Base-by-base conservation (phyloP, 495 filamentous ascomycete genomes). In the Niebla homalea region DNA sequence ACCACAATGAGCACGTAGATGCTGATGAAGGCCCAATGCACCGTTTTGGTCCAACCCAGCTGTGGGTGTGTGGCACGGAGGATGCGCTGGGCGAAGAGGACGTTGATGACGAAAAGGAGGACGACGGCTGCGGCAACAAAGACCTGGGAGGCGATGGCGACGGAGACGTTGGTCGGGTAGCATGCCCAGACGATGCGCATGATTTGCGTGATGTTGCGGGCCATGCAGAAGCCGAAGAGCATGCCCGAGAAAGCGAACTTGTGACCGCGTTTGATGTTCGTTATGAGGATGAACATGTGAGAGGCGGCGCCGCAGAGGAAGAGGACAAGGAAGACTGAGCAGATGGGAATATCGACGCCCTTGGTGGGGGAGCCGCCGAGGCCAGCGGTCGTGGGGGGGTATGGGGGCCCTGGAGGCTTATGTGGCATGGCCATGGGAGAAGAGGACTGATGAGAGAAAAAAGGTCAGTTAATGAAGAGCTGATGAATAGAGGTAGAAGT, bases 161-260 rank as follows among this genome's bases (percentile, higher is more conserved):
- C 49, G 23, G 54, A 57, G 38, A 80, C 56, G 52, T 79, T 71
- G 4, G 29, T 49, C 4, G 59, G 58, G n/a, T 66, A 56, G 26
- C 52, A 64, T 16, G 67, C 63, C 41, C 69, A 72, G 15, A 57
- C 67, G 16, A 78, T 85, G 19, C 88, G 80, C 58, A 90, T 66
- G 10, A 67, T 59, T 43, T 79, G 78, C 0, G 87, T 78, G 22
- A 71, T 59, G 38, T 83, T 73, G 25, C 89, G 73, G 5, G 84
- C 74, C 70, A 83, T 78, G 67, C 78, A 92, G 72, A 96, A 89
- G 49, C 79, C 87, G 57, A 87, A 85, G 22, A 84, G 63, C 49
- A 85, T 69, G 14, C 63, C 77, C 15, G 75, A 85, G 47, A 84
- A 73, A 25, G 85, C 57, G 67, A 92, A 94, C 44, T 84, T 84